Base-by-base conservation (phyloP, 192 early-diverging fungal species). In the Allomyces arbusculus region DNA sequence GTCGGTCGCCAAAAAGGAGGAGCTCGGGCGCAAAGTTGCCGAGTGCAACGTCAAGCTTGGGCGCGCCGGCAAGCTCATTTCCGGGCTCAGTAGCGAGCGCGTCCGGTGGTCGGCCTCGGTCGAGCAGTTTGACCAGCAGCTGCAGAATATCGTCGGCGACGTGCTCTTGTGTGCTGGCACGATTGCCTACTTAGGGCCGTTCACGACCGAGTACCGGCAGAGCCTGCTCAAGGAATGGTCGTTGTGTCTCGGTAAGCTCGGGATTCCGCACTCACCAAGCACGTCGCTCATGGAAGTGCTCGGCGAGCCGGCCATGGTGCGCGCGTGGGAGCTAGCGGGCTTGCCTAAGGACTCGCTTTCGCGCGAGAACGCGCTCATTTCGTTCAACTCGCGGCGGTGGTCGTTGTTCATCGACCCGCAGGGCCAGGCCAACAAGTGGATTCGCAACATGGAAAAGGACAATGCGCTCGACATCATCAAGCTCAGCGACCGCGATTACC, bases 71-170 rank as follows among this genome's bases (percentile, higher is more conserved):
- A 84, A 78, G 7, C 77, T 99, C 70, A 80, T 99, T 12, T 80
- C 78, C 66, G 92, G 92, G 62, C 82, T 99, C 40, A 86, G 86
- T 11, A 90, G 91, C n/a, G 97, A 99, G 80, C 88, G 85, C 55
- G 83, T 80, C 62, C 87, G 97, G 69, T 99, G 97, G 97, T 86
- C 87, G 70, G 72, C 77, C 10, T 85, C 90, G 23, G 91, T 91
- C 69, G 84, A 89, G 64, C 83, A 91, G 10, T 97, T 99, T 70
- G 91, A 88, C 64, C 82, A 78, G 23, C 92, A 97, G 76, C 97
- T 99, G 94, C 89, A 86, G 4, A 99, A 95, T 12, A 90, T 98
- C 63, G 91, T 97, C 28, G 97, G 97, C 65, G 97, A 99, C 70
- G 90, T 94, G 20, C 72, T 99, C 23, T 74, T 98, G 50, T 86